Percentiles rank a stretch among this genome's conserved stretches.
Evolutionary conservation across 768 basidiomycete genomes (phyloP).

Genomic region (Russula griseocarnosa): DNA sequence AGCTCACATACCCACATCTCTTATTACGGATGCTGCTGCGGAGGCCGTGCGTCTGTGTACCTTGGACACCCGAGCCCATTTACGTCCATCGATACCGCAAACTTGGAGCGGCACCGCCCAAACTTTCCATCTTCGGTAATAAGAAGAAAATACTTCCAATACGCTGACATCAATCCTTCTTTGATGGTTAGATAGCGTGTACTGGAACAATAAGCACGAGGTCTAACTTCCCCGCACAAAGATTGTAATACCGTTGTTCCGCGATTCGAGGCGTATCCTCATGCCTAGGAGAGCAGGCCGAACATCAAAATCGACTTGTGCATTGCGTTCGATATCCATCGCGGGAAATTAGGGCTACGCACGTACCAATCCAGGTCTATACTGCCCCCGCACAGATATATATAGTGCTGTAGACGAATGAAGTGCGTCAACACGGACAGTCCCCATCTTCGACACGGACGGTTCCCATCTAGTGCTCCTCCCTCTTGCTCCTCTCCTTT

Average conservation of each 20-base stretch:
- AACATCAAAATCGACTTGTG: slow-evolving; percentile 2
- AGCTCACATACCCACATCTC: neutral
- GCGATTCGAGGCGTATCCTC: slow-evolving; percentile 1
- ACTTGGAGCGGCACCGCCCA: slow-evolving; percentile 1
- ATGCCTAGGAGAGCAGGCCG: neutral
- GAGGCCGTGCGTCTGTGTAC: neutral
- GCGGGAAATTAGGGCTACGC: slow-evolving; percentile 6
- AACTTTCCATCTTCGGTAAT: slow-evolving; percentile 14
- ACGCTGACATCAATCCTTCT: neutral
- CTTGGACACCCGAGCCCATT: neutral
- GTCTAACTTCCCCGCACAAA: neutral
- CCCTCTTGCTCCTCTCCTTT: neutral
- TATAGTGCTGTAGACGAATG: slow-evolving; percentile 5
- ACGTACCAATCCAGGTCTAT: neutral
- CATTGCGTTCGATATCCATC: neutral
- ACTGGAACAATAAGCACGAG: slow-evolving; percentile 14
- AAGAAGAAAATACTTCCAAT: neutral
- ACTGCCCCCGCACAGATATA: slow-evolving; percentile 9
- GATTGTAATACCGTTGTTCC: neutral
- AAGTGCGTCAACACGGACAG: neutral
- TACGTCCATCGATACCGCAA: neutral
- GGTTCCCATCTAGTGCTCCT: neutral
- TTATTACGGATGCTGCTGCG: neutral
- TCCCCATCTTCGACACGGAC: neutral
- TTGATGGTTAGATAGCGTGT: slow-evolving; percentile 2